Evolutionary conservation across 2,329 filamentous ascomycete species (phyloP).

Genomic region (Alternaria longipes): DNA sequence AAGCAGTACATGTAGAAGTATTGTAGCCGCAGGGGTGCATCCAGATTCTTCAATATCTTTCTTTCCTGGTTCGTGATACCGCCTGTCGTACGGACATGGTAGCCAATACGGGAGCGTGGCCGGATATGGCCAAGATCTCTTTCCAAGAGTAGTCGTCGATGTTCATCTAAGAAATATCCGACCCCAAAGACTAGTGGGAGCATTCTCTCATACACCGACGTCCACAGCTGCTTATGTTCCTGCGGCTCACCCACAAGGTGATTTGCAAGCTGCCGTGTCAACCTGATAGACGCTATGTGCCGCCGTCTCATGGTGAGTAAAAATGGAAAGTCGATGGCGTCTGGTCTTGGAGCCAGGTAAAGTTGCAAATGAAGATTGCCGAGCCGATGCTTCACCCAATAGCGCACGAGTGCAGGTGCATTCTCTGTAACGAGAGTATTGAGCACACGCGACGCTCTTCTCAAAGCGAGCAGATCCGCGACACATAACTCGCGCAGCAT

Average conservation of each 20-base stretch:
- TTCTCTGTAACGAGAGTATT: constrained; percentile 45
- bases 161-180: constrained; percentile 50
- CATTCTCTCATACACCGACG: constrained; percentile 49
- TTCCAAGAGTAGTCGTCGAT: constrained; percentile 42
- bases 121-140: constrained; percentile 47
- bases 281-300: constrained; percentile 47
- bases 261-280: constrained; percentile 47
- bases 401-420: constrained; percentile 47
- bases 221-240: constrained; percentile 45
- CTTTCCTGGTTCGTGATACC: constrained; percentile 41
- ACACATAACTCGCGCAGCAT: constrained; percentile 48
- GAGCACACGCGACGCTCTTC: constrained; percentile 42
- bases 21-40: constrained; percentile 45
- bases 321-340: constrained; percentile 45
- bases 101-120: constrained; percentile 45
- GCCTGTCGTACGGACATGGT: constrained; percentile 46
- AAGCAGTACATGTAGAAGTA: constrained; percentile 52
- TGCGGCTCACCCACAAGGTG: constrained; percentile 44
- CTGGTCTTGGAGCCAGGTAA: constrained; percentile 45
- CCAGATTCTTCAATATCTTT: constrained; percentile 42
- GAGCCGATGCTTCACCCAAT: constrained; percentile 46
- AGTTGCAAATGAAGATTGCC: constrained; percentile 46
- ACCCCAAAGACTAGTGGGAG: constrained; percentile 50
- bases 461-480: constrained; percentile 45
- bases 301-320: constrained; percentile 47